Evolutionary conservation across 305 asterid species (phyloP).

Genomic region (Fraxinus dipetala): DNA sequence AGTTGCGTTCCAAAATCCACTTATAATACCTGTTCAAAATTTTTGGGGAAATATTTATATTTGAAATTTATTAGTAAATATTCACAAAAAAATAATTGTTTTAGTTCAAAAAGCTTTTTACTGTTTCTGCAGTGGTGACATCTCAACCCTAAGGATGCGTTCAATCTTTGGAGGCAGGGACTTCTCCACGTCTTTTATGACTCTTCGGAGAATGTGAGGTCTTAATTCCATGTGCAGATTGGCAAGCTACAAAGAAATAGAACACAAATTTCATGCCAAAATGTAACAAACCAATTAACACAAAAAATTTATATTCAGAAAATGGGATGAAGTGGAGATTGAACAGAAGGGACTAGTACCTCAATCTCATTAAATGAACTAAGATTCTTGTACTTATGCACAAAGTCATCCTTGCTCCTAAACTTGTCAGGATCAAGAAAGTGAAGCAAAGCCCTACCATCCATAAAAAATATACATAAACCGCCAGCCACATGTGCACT

Average conservation of each 20-base stretch:
- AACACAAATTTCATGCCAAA: constrained; percentile 12
- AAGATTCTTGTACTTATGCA: constrained; percentile 90
- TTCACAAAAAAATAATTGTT: background rate
- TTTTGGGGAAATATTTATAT: background rate
- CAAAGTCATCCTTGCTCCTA: constrained; percentile 87
- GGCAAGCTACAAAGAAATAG: constrained; percentile 56
- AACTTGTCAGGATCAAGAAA: constrained; percentile 95
- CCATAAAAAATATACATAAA: constrained; percentile 21
- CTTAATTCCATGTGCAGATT: constrained; percentile 98
- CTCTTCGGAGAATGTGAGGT: constrained; percentile 98
- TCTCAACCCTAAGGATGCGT: constrained; percentile 98
- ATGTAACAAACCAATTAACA: background rate
- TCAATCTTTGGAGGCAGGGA: constrained; percentile 99
- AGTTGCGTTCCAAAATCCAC: constrained; percentile 99
- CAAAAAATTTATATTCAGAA: background rate
- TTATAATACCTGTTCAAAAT: constrained; percentile 70
- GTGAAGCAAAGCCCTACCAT: constrained; percentile 98
- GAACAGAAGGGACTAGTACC: constrained; percentile 43
- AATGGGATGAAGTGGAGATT: constrained; percentile 18
- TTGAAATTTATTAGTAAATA: background rate
- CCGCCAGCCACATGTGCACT: background rate
- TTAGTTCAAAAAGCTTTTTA: constrained; percentile 28
- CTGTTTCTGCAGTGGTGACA: constrained; percentile 99
- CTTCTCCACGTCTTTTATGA: constrained; percentile 98
- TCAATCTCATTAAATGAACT: constrained; percentile 87